Base-by-base conservation (phyloP, 495 filamentous ascomycete species). In the Neurospora hispaniola region DNA sequence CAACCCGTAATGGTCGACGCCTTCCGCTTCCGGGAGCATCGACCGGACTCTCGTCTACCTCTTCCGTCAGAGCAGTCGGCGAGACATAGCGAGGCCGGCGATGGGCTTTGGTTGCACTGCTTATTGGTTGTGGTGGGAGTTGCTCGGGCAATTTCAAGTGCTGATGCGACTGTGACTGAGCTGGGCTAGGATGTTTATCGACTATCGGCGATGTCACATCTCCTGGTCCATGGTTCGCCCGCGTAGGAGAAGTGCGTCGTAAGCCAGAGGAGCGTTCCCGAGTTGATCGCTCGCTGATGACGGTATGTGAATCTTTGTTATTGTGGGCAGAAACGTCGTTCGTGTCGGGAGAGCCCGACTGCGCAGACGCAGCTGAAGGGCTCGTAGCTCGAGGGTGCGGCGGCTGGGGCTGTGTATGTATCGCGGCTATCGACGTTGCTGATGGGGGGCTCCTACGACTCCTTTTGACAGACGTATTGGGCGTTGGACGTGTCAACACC, bases 1-100 rank as follows among this genome's bases (percentile, higher is more conserved):
- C 75, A 8, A 75, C 69, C 66, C 73, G 76, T 42, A 84, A 70
- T 18, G 66, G 75, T 20, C 83, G 79, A 62, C 84, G 79, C 3
- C 78, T 71, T 12, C 79, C 78, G 70, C 83, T 86, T 43, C 85
- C 86, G 4, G 85, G 86, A 38, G 84, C 84, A 72, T 83, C 78
- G 16, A 62, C 79, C 4, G 86, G 85, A 70, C 84, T 86, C 73
- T 88, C 86, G 69, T 77, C 79, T 4, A 88, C 81, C 73, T 84
- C 83, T 68, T 82, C 79, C 23, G 74, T 39, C 66, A 69, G 70
- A 62, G 35, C 20, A 41, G 42, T 23, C 7, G 74, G 40, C 7
- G 77, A 66, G 38, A 73, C 73, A 18, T 44, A 71, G 27, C 72
- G 40, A 54, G 69, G 70, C 42, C 73, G 43, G 35, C 27, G 69